Percentiles rank a stretch among this genome's conserved stretches.
These are phyloP conservation scores for Nitzschia palea DNA, from an alignment of 108 stramenopile genomes.

Conservation along the genomic window DNA sequence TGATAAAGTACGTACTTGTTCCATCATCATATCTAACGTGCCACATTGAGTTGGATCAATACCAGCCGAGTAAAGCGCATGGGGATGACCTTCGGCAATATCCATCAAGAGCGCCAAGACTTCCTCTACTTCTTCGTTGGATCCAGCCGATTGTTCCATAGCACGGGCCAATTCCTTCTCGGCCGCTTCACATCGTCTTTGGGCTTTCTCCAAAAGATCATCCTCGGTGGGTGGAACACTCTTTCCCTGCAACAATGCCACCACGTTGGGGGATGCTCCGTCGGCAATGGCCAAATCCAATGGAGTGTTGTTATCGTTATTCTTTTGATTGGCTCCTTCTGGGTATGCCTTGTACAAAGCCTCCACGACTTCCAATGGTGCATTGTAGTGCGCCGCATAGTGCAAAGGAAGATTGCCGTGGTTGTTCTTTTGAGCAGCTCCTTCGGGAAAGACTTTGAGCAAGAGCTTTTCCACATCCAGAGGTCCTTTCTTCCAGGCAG, in stretches of 20 bases:
- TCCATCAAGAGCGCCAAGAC: slow-evolving; percentile 75
- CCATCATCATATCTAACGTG: slow-evolving; percentile 69
- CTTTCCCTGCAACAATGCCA: slow-evolving; percentile 82
- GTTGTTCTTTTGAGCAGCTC: slow-evolving; percentile 86
- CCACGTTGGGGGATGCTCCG: slow-evolving; percentile 78
- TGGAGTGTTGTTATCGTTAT: slow-evolving; percentile 87
- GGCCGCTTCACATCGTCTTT: slow-evolving; percentile 67
- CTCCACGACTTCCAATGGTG: slow-evolving; percentile 83
- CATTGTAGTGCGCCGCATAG: slow-evolving; percentile 87
- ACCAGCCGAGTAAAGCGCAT: slow-evolving; percentile 81
- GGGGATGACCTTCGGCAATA: slow-evolving; percentile 70
- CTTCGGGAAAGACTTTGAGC: slow-evolving; percentile 79
- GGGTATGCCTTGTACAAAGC: slow-evolving; percentile 83
- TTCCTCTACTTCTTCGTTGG: slow-evolving; percentile 74
- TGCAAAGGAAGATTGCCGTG: slow-evolving; percentile 85
- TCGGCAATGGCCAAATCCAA: slow-evolving; percentile 86
- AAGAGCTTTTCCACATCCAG: slow-evolving; percentile 78
- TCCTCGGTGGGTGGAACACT: slow-evolving; percentile 77
- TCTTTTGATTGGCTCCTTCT: slow-evolving; percentile 79
- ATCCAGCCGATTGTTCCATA: slow-evolving; percentile 57
- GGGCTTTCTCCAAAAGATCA: slow-evolving; percentile 69
- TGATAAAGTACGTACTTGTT: slow-evolving; percentile 54
- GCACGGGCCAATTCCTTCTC: slow-evolving; percentile 77
- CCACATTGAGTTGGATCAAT: slow-evolving; percentile 67
- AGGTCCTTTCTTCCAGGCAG: slow-evolving; percentile 90